phyloP scores from a whole-genome alignment of 495 filamentous ascomycete species.

The Aspergillus coremiiformis region DNA sequence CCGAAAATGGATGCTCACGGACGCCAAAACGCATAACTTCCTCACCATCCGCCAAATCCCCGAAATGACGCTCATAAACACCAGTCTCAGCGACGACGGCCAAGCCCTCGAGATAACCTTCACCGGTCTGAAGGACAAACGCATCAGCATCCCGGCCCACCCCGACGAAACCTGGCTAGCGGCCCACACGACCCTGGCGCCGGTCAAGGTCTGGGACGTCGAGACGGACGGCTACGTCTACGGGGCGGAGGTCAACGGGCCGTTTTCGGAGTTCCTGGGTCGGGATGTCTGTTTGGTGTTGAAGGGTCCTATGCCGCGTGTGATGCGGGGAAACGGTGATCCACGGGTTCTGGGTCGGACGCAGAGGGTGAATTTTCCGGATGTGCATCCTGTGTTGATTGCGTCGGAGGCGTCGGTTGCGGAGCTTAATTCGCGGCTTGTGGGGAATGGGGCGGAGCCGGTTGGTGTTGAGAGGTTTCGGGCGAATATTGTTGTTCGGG shows the following conservation, averaged over 20 bases:
- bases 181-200: slow-evolving; percentile 22
- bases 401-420: slow-evolving; percentile 45
- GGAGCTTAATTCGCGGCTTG: slow-evolving; percentile 31
- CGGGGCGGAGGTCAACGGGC: slow-evolving; percentile 22
- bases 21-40: slow-evolving; percentile 30
- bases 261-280: slow-evolving; percentile 29
- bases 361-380: slow-evolving; percentile 36
- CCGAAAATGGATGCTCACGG: slow-evolving; percentile 48
- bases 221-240: slow-evolving; percentile 38
- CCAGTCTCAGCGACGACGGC: slow-evolving; percentile 23
- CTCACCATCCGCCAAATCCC: slow-evolving; percentile 40
- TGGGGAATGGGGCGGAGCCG: slow-evolving; percentile 14
- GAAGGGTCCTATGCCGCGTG: slow-evolving; percentile 37
- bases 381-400: slow-evolving; percentile 40
- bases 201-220: slow-evolving; percentile 36
- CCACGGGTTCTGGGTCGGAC: slow-evolving; percentile 29
- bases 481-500: slow-evolving; percentile 72
- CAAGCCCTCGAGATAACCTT: slow-evolving; percentile 20
- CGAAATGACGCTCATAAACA: slow-evolving; percentile 38
- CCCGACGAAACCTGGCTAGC: slow-evolving; percentile 28
- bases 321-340: slow-evolving; percentile 34
- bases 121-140: slow-evolving; percentile 10
- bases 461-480: slow-evolving; percentile 60
- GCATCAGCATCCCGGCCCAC: slow-evolving; percentile 25
- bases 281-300: slow-evolving; percentile 31